Evolutionary conservation across 202 grass and related monocot species (phyloP).

Genomic region (Hordeum pubiflorum): DNA sequence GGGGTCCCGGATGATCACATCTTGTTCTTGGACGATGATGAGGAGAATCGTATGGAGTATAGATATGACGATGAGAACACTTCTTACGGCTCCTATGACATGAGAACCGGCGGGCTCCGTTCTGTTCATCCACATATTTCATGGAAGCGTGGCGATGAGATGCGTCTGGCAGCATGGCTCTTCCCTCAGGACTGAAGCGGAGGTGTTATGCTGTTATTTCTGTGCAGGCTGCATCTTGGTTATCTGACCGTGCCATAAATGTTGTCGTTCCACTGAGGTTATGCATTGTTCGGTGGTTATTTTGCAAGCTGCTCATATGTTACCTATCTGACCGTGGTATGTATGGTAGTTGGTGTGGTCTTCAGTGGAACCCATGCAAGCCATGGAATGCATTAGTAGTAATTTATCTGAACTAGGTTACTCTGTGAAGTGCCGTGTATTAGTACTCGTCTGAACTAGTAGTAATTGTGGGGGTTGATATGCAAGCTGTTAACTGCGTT

Average conservation of each 20-base stretch:
- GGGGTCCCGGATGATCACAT: neutral
- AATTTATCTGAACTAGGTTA: neutral
- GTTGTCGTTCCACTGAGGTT: neutral
- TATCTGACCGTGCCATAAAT: neutral
- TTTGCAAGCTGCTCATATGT: neutral
- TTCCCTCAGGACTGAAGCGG: neutral
- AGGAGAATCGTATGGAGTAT: neutral
- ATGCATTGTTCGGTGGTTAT: neutral
- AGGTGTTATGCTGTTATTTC: neutral
- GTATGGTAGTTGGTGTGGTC: neutral
- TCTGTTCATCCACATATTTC: neutral
- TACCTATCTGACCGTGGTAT: neutral
- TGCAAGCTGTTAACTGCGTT: neutral
- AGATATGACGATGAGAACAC: neutral
- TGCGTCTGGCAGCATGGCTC: neutral
- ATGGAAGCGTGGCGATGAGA: neutral
- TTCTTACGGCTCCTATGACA: neutral
- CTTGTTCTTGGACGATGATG: neutral
- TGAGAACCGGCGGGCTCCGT: neutral
- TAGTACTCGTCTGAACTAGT: neutral
- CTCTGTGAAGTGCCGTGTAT: neutral
- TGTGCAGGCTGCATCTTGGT: neutral
- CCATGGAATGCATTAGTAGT: neutral
- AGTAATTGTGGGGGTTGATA: neutral
- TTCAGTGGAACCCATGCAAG: neutral